A percentile compares a stretch with the other conserved stretches of the same genome.
phyloP scores from a whole-genome alignment of 2,329 filamentous ascomycete species.

The Calonectria honghensis region DNA sequence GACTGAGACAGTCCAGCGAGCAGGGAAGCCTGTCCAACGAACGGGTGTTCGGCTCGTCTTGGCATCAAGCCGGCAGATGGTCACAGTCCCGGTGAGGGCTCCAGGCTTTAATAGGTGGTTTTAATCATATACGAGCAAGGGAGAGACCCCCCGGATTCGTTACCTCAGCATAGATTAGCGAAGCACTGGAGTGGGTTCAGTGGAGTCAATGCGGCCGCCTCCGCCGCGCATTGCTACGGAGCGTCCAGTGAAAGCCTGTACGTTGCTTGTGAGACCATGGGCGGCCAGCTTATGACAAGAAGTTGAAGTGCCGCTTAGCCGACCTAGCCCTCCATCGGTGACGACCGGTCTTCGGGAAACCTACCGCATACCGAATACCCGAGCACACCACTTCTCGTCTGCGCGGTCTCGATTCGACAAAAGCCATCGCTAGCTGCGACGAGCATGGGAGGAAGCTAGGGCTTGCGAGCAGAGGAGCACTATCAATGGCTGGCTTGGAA shows the following conservation, averaged over 20 bases:
- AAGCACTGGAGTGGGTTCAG: conserved; percentile 10
- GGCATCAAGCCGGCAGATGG: conserved; percentile 7
- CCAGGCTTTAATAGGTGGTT: conserved; percentile 13
- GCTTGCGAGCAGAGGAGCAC: background rate
- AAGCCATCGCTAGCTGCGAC: background rate
- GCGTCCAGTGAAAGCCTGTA: background rate
- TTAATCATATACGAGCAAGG: conserved; percentile 6
- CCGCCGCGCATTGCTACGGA: background rate
- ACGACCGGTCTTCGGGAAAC: conserved; percentile 23
- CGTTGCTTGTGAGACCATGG: background rate
- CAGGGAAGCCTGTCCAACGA: conserved; percentile 6
- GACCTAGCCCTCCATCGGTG: conserved; percentile 30
- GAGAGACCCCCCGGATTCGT: conserved; percentile 1
- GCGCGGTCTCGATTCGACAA: background rate
- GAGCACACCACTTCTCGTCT: conserved; percentile 2
- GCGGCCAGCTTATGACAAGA: conserved; percentile 4
- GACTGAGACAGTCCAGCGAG: background rate
- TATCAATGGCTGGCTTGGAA: conserved; percentile 10
- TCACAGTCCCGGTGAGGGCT: background rate
- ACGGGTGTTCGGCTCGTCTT: conserved; percentile 22
- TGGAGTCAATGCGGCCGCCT: background rate
- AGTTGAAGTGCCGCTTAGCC: conserved; percentile 24
- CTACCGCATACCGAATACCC: conserved; percentile 33
- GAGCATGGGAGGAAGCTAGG: background rate
- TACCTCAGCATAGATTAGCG: conserved; percentile 5